Percentiles rank a stretch among this genome's conserved stretches.
Evolutionary conservation across 371 early-diverging fungal genomes (phyloP).

Genomic region (Basidiobolus meristosporus): DNA sequence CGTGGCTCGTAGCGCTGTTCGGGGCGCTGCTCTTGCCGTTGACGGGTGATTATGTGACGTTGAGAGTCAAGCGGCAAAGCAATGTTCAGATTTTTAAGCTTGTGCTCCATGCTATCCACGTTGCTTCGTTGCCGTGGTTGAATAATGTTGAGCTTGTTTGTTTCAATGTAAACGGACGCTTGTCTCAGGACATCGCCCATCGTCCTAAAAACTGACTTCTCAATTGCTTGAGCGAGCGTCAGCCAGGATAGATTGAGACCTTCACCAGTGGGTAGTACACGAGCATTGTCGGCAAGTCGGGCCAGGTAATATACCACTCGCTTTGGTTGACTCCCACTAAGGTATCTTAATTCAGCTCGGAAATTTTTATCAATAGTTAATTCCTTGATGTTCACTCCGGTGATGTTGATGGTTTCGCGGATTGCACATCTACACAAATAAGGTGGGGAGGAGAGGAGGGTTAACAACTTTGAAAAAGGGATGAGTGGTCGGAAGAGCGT

Average conservation of each 20-base stretch:
- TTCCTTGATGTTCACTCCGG: slow-evolving; percentile 49
- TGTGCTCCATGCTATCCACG: slow-evolving; percentile 14
- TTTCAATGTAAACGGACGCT: slow-evolving; percentile 42
- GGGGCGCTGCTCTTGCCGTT: slow-evolving; percentile 6
- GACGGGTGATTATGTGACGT: slow-evolving; percentile 14
- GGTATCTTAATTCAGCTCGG: slow-evolving; percentile 59
- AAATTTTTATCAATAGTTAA: slow-evolving; percentile 51
- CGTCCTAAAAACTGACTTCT: slow-evolving; percentile 47
- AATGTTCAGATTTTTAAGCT: slow-evolving; percentile 19
- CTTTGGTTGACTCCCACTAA: slow-evolving; percentile 61
- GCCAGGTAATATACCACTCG: slow-evolving; percentile 59
- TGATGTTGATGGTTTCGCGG: slow-evolving; percentile 53
- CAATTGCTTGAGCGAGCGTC: slow-evolving; percentile 29
- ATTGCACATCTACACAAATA: slow-evolving; percentile 40
- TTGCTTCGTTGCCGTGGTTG: neutral
- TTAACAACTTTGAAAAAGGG: neutral
- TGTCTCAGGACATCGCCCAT: slow-evolving; percentile 62
- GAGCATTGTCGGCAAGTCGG: slow-evolving; percentile 32
- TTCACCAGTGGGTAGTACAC: slow-evolving; percentile 37
- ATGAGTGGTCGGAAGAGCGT: slow-evolving; percentile 9
- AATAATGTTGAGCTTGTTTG: slow-evolving; percentile 12
- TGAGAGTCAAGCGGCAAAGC: slow-evolving; percentile 16
- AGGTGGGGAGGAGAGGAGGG: neutral
- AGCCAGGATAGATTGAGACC: slow-evolving; percentile 61
- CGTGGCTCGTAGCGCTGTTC: slow-evolving; percentile 6